These are phyloP conservation scores for Tolypocladium pustulatum DNA, from an alignment of 2,329 filamentous ascomycete species.

Conservation along the genomic window DNA sequence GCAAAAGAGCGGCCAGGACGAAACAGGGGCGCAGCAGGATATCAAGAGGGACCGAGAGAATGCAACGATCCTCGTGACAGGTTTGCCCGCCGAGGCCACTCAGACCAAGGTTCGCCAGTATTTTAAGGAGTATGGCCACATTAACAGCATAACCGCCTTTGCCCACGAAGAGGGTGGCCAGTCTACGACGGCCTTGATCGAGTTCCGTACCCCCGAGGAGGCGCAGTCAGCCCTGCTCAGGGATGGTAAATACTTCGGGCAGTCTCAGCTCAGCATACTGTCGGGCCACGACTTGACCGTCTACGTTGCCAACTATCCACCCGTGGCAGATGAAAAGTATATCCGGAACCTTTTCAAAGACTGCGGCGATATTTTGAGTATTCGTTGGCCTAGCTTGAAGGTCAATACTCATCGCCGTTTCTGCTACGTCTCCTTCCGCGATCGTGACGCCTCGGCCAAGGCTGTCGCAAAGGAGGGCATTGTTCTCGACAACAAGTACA, in stretches of 20 bases:
- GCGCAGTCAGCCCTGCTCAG: slow-evolving; percentile 71
- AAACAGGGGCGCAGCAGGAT: slow-evolving; percentile 19
- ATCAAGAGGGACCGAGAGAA: slow-evolving; percentile 83
- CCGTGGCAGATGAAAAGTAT: slow-evolving; percentile 60
- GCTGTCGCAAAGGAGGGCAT: slow-evolving; percentile 66
- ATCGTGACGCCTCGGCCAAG: slow-evolving; percentile 53
- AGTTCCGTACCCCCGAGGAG: slow-evolving; percentile 75
- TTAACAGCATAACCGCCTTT: slow-evolving; percentile 62
- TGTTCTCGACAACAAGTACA: slow-evolving; percentile 55
- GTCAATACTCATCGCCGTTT: slow-evolving; percentile 83
- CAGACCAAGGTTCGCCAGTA: slow-evolving; percentile 74
- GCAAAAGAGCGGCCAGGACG: slow-evolving; percentile 36
- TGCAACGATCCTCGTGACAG: slow-evolving; percentile 70
- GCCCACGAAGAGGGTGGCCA: slow-evolving; percentile 49
- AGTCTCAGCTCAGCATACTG: slow-evolving; percentile 61
- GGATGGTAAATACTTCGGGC: slow-evolving; percentile 69
- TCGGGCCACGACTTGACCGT: slow-evolving; percentile 71
- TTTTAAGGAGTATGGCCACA: slow-evolving; percentile 80
- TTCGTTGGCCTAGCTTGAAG: slow-evolving; percentile 87
- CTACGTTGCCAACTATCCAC: slow-evolving; percentile 85
- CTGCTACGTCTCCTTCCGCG: slow-evolving; percentile 87
- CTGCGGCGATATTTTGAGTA: slow-evolving; percentile 72
- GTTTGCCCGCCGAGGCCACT: slow-evolving; percentile 59
- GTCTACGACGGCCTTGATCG: slow-evolving; percentile 64
- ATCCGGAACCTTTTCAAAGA: slow-evolving; percentile 58